Conservation (phyloP, 345 rosid species). For the Pugionium cornutum region DNA sequence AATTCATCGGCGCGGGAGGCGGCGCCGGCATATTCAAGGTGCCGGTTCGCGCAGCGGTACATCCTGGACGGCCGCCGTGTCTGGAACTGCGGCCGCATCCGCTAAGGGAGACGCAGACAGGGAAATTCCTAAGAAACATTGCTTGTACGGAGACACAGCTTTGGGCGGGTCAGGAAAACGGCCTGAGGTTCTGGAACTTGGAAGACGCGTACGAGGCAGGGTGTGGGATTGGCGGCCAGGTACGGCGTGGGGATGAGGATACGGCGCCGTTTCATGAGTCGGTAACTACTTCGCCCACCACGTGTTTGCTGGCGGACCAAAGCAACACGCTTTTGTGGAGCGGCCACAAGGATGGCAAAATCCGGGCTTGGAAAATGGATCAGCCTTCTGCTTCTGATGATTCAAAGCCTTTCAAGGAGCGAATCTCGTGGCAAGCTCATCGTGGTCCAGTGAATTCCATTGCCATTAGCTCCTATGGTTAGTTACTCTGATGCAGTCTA, state of each 20-base stretch:
- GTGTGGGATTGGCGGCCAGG: slow-evolving; percentile 56
- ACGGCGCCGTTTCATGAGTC: slow-evolving; percentile 95
- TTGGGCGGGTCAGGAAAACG: slow-evolving; percentile 93
- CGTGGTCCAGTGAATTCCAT: slow-evolving; percentile 72
- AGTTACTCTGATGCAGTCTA: slow-evolving; percentile 9
- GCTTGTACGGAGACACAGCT: slow-evolving; percentile 80
- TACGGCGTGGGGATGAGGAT: slow-evolving; percentile 86
- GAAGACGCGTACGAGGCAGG: slow-evolving; percentile 65
- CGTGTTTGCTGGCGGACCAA: slow-evolving; percentile 66
- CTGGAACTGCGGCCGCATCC: slow-evolving; percentile 90
- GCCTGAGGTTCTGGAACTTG: slow-evolving; percentile 76
- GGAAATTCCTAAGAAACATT: slow-evolving; percentile 75
- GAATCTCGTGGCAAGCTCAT: slow-evolving; percentile 85
- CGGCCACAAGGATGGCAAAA: slow-evolving; percentile 90
- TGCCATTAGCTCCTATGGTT: slow-evolving; percentile 69
- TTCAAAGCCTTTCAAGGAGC: slow-evolving; percentile 55
- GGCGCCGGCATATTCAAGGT: slow-evolving; percentile 56
- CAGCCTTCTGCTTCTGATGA: slow-evolving; percentile 35
- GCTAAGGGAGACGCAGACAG: slow-evolving; percentile 84
- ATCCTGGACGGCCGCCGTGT: slow-evolving; percentile 76
- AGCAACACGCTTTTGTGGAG: slow-evolving; percentile 72
- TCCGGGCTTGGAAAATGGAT: slow-evolving; percentile 81
- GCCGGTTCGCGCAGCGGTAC: slow-evolving; percentile 67
- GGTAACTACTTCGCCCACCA: slow-evolving; percentile 60
- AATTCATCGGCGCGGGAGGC: slow-evolving; percentile 59